Evolutionary conservation across 306 rosid genomes (phyloP).

Genomic region (Cicer pinnatifidum): DNA sequence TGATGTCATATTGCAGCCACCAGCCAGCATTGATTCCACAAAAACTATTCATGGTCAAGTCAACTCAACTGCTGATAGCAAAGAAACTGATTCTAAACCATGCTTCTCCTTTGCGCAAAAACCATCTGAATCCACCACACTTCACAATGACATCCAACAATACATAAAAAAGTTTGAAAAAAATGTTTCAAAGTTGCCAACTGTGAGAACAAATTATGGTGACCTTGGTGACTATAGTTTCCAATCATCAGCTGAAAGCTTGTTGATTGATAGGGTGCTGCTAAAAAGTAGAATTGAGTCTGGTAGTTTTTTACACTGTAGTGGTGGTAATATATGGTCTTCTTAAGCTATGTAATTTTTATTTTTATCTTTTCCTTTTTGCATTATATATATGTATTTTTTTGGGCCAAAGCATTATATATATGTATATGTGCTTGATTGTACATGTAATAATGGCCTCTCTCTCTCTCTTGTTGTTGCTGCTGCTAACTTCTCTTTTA

Average conservation of each 20-base stretch:
- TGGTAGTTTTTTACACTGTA: constrained; percentile 65
- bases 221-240: constrained; percentile 50
- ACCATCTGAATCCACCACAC: constrained; percentile 51
- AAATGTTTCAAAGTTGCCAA: constrained; percentile 43
- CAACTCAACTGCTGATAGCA: constrained; percentile 46
- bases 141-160: constrained; percentile 62
- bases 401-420: not conserved
- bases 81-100: constrained; percentile 46
- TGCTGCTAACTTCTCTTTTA: not conserved
- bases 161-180: constrained; percentile 63
- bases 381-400: too few relatives aligned
- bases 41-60: constrained; percentile 35
- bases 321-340: constrained; percentile 48
- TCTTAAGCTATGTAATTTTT: constrained; percentile 38
- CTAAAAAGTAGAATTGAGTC: constrained; percentile 66
- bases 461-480: too few relatives aligned
- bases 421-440: constrained; percentile 15
- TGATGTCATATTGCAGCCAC: constrained; percentile 40
- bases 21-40: constrained; percentile 33
- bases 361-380: constrained; percentile 10
- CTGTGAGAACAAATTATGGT: constrained; percentile 47
- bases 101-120: constrained; percentile 68
- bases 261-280: constrained; percentile 57
- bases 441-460: not conserved
- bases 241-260: constrained; percentile 57